These are phyloP conservation scores for Phytophthora constricta DNA, from an alignment of 352 stramenopile species.

Conservation along the genomic window DNA sequence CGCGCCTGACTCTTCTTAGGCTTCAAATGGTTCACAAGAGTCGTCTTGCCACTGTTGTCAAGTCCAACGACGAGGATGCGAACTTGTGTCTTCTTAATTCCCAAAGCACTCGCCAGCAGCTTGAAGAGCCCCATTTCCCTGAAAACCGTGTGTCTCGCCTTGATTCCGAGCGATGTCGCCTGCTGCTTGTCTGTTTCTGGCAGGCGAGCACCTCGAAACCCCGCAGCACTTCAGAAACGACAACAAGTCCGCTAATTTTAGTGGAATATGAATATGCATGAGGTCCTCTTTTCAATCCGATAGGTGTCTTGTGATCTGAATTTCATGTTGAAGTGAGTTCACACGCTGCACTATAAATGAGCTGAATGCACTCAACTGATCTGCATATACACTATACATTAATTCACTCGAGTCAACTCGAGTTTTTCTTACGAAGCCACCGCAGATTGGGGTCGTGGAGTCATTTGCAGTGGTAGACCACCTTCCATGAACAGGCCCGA, in stretches of 20 bases:
- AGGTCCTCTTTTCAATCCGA: no score
- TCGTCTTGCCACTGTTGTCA: slow-evolving; percentile 93
- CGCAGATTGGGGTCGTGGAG: slow-evolving; percentile 16
- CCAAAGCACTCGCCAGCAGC: slow-evolving; percentile 73
- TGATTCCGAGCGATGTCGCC: not conserved
- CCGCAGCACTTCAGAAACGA: slow-evolving; percentile 20
- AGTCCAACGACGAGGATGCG: slow-evolving; percentile 90
- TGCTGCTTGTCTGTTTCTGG: slow-evolving; percentile 1
- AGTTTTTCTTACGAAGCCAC: not conserved
- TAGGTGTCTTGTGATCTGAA: no score
- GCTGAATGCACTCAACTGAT: no score
- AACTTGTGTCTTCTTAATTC: slow-evolving; percentile 84
- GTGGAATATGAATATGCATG: not conserved
- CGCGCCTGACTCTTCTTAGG: slow-evolving; percentile 84
- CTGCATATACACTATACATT: no score
- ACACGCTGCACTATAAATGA: no score
- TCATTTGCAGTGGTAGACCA: slow-evolving; percentile 56
- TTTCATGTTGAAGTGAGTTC: no score
- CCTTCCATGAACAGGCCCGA: slow-evolving; percentile 61
- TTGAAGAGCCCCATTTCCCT: slow-evolving; percentile 86
- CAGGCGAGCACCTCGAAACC: slow-evolving; percentile 10
- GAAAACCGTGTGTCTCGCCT: slow-evolving; percentile 1
- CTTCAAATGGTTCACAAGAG: slow-evolving; percentile 93
- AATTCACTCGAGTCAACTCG: no score
- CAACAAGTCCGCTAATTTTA: slow-evolving; percentile 31